Base-by-base conservation (phyloP, 495 filamentous ascomycete genomes). In the Penicillium canescens region DNA sequence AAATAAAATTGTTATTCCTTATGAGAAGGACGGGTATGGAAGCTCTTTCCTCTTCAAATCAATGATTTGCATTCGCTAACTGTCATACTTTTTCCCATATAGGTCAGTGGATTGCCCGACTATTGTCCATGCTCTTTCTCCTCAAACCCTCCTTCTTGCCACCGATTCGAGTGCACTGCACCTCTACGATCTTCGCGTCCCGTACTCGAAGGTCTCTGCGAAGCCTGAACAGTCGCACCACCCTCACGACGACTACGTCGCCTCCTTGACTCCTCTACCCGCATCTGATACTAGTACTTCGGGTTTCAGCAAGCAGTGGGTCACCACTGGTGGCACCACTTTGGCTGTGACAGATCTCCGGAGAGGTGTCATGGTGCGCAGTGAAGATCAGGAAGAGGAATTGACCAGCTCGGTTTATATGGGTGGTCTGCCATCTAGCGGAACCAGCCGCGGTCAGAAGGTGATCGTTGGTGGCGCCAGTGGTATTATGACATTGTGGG, bases 371-470 rank as follows among this genome's bases (percentile, higher is more conserved):
- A 69, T 97, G 10, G 85, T 91, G 16, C 84, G 84, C 46, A 95
- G 90, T 56, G 94, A 96, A 64, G 89, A 96, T 62, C 92, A 97
- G 62, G 94, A 92, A 56, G 94, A 96, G 52, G 94, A 98, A 68
- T 68, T 97, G 50, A 80, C 96, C 12, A 89, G 86, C 66, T 88
- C 88, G 1, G 74, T 82, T 6, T 88, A 89, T 66, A 86, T 96
- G 20, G 77, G 79, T 6, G 82, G 85, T 2, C 77, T 92, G 31
- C 74, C 82, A 3, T 81, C 83, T 35, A 76, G 82, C 16, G 84
- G 86, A 47, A 76, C 71, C 21, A 81, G 73, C 50, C 84, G 85
- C 21, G 89, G 88, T 3, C 81, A 88, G 59, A 90, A 96, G 60
- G 75, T 96, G 2, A 69, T 92, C 1, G 85, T 96, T 2, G 94